Conservation (phyloP, 2,329 filamentous ascomycete genomes). For the Pseudogymnoascus sp. region DNA sequence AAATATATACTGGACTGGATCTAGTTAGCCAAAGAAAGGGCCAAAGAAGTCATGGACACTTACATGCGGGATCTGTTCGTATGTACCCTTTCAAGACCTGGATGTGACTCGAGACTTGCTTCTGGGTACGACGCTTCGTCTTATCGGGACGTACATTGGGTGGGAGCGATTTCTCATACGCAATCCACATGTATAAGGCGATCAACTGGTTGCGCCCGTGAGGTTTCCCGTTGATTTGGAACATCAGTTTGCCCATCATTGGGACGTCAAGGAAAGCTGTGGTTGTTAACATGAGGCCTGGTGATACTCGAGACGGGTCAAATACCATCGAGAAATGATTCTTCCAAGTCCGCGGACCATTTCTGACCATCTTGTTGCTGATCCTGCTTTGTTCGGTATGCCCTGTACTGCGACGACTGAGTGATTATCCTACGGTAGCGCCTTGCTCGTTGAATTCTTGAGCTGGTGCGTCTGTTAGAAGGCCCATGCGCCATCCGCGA, state of each 20-base stretch:
- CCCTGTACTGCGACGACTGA: constrained; percentile 52
- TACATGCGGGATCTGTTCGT: constrained; percentile 53
- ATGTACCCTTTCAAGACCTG: constrained; percentile 63
- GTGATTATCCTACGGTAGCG: constrained; percentile 44
- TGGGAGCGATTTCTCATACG: constrained; percentile 31
- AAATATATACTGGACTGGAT: constrained; percentile 12
- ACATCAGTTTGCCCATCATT: constrained; percentile 58
- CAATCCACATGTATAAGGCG: constrained; percentile 56
- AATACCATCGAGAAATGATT: constrained; percentile 60
- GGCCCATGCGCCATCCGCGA: neutral
- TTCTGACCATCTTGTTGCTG: constrained; percentile 49
- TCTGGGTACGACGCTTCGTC: constrained; percentile 39
- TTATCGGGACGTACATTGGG: constrained; percentile 38
- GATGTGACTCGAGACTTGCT: constrained; percentile 63
- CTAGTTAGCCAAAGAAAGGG: neutral
- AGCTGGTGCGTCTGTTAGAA: constrained; percentile 22
- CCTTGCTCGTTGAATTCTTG: constrained; percentile 22
- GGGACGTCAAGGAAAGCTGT: constrained; percentile 57
- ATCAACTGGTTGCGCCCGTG: constrained; percentile 65
- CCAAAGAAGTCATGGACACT: constrained; percentile 27
- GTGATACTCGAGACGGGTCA: constrained; percentile 10
- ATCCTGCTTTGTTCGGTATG: constrained; percentile 57
- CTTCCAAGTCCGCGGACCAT: constrained; percentile 55
- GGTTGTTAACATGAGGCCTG: constrained; percentile 15
- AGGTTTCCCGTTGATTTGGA: constrained; percentile 53